Evolutionary conservation across 106 monocot genomes (phyloP).

Genomic region (Vanilla planifolia): DNA sequence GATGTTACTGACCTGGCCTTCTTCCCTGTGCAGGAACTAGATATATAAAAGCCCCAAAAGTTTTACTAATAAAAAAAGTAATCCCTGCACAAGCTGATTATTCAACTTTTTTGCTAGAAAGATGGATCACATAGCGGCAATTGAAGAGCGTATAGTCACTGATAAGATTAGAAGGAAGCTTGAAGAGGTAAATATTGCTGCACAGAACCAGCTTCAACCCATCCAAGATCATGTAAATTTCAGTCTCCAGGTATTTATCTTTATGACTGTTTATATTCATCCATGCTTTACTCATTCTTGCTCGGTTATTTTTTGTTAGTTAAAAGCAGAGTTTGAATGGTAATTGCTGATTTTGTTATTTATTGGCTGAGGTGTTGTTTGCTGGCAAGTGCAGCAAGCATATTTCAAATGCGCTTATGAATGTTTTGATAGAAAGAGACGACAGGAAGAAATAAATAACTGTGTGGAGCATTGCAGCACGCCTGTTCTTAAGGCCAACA

Average conservation of each 20-base stretch:
- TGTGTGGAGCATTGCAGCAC: constrained; percentile 94
- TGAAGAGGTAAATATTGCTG: constrained; percentile 57
- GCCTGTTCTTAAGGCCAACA: constrained; percentile 87
- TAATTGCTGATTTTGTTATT: neutral
- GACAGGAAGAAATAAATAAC: constrained; percentile 73
- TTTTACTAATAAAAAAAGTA: too few species aligned
- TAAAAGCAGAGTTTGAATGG: too few species aligned
- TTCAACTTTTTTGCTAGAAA: too few species aligned
- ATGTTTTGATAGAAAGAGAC: constrained; percentile 77
- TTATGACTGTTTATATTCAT: neutral
- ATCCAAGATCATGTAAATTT: constrained; percentile 84
- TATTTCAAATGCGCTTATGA: constrained; percentile 99
- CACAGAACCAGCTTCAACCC: constrained; percentile 44
- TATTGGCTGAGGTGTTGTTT: neutral
- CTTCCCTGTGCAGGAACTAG: too few species aligned
- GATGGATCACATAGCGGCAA: constrained; percentile 65
- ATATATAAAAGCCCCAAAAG: too few species aligned
- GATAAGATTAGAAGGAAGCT: constrained; percentile 59
- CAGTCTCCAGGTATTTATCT: constrained; percentile 48
- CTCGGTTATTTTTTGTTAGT: neutral
- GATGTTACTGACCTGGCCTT: too few species aligned
- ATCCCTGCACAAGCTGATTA: too few species aligned
- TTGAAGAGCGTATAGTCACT: constrained; percentile 52
- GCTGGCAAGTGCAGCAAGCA: constrained; percentile 52
- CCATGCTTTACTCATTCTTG: neutral